phyloP scores from a whole-genome alignment of 1,284 basidiomycete genomes.

The Melampsora medusae region DNA sequence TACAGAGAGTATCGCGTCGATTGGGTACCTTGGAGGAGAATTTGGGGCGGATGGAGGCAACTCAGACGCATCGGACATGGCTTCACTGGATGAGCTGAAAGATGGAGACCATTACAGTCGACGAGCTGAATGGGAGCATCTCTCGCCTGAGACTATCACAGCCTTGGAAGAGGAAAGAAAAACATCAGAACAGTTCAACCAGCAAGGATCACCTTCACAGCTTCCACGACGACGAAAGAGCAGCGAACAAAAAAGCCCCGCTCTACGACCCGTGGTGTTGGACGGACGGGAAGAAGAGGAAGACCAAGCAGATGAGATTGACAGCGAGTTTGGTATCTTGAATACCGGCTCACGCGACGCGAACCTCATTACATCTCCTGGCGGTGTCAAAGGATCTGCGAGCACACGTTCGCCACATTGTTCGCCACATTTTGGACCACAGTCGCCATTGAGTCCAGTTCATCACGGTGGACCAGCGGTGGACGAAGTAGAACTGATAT shows the following conservation, averaged over 20 bases:
- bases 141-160: conserved; percentile 42
- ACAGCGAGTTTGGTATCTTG: neutral
- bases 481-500: conserved; percentile 42
- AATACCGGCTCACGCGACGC: neutral
- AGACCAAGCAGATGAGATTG: conserved; percentile 1
- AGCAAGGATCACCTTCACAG: conserved; percentile 20
- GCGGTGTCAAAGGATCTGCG: neutral
- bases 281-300: conserved; percentile 30
- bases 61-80: neutral
- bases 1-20: conserved; percentile 39
- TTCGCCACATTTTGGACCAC: conserved; percentile 37
- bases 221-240: conserved; percentile 31
- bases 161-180: conserved; percentile 40
- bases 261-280: conserved; percentile 33
- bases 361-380: neutral
- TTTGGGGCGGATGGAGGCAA: conserved; percentile 23
- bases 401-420: conserved; percentile 1
- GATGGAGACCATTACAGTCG: conserved; percentile 22
- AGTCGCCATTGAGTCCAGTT: conserved; percentile 24
- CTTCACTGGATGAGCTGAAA: conserved; percentile 18
- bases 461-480: conserved; percentile 41
- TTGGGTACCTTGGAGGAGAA: conserved; percentile 37
- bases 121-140: conserved; percentile 42
- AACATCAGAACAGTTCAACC: conserved; percentile 17
- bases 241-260: conserved; percentile 41